Evolutionary conservation across 352 stramenopile species (phyloP), one percentile per base, ranked within the genome.

Genomic region (Aphanomyces cochlioides): DNA sequence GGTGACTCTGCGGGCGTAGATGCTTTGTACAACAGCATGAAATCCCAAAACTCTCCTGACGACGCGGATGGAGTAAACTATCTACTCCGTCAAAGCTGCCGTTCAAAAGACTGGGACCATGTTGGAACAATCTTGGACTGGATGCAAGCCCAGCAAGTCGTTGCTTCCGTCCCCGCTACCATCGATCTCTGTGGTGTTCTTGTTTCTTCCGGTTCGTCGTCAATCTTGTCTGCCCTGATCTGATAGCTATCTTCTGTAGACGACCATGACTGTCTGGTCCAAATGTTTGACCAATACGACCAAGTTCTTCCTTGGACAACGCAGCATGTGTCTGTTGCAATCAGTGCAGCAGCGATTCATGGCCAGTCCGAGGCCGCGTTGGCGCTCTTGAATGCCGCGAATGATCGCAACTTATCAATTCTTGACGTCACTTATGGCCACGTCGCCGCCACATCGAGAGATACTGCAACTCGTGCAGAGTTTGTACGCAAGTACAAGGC

Each of bases 361-460:
- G 34, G 53, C 34, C 47, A 70, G 8, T 56, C 48, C 2, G n/a
- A 8, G 6, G 64, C 43, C 47, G 54, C 64, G 2, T 50, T 37
- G 13, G 3, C 13, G 13, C 34, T 70, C 15, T 5, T 70, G 3
- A 21, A 60, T 8, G 13, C 8, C 6, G 64, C 47, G 13, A 12
- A 40, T 10, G 7, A n/a, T 4, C 6, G 10, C 2, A 6, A 43
- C 15, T 15, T 70, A 21, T 36, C 50, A 12, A 34, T 70, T 39
- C 64, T 70, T n/a, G 64, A 70, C 39, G 47, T 70, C 21, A 45
- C 47, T 28, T 70, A 70, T 40, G 64, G 64, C 54, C 64, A 70
- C 38, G 45, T 38, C 6, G 64, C 19, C 1, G 64, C 64, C 4
- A 61, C 45, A 4, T 47, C 64, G 4, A 19, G 7, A 12, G 54